phyloP scores from a whole-genome alignment of 2,329 filamentous ascomycete genomes.

The Chaetomiaceae sp. region DNA sequence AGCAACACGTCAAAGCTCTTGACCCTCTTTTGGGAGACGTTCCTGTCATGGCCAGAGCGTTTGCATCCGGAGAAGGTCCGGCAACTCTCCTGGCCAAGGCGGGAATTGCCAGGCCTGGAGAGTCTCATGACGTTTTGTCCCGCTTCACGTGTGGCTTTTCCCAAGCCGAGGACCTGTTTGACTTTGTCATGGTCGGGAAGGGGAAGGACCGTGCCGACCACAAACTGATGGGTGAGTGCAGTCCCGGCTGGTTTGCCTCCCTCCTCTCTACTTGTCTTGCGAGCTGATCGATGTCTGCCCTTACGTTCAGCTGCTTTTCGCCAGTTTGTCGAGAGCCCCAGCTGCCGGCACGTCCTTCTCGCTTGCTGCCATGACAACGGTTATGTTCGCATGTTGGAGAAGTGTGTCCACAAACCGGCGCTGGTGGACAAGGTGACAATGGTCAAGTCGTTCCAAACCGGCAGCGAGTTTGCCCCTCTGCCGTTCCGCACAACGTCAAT shows the following conservation, averaged over 20 bases:
- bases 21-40: conserved; percentile 3
- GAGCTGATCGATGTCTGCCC: background rate
- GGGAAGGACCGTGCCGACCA: conserved; percentile 20
- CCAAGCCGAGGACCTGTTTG: conserved; percentile 17
- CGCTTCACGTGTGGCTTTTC: conserved; percentile 18
- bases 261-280: no score
- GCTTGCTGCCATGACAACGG: conserved; percentile 20
- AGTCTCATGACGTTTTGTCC: conserved; percentile 4
- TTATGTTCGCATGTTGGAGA: conserved; percentile 18
- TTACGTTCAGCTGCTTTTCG: conserved; percentile 12
- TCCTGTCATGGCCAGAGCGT: conserved; percentile 15
- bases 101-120: background rate
- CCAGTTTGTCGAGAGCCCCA: conserved; percentile 15
- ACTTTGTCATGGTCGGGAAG: conserved; percentile 19
- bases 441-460: conserved; percentile 18
- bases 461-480: conserved; percentile 14
- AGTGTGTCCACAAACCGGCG: background rate
- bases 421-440: conserved; percentile 14
- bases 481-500: conserved; percentile 11
- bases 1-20: conserved; percentile 9
- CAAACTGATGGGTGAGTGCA: conserved; percentile 15
- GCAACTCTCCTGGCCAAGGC: conserved; percentile 13
- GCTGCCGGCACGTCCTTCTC: conserved; percentile 14
- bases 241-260: conserved; percentile 11
- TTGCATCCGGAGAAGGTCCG: conserved; percentile 15